Base-by-base conservation (phyloP, 179 eudicot species). In the Carnegiea gigantea region DNA sequence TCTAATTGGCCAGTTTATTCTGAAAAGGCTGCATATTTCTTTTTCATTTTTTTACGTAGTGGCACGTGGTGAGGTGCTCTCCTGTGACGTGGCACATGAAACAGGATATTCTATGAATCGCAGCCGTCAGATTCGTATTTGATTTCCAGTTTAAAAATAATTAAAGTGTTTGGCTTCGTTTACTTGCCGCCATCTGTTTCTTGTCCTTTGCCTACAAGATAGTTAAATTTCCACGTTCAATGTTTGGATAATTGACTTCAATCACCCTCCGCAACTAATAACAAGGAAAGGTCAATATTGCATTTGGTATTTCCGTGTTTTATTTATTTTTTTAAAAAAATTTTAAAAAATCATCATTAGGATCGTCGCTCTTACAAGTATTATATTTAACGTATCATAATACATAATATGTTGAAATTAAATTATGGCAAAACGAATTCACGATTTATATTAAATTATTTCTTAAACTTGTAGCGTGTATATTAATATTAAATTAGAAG, bases 121-220 rank as follows among this genome's bases (percentile, higher is more conserved):
- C 72, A 62, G 30, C 68, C 68, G 68, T 62, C 68, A 23, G 68
- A 62, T 62, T 62, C 68, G 26, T 62, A n/a, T n/a, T 59, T 62
- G 68, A n/a, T 62, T 23, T 62, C n/a, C 23, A 20, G 0, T 62
- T 62, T 24, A 23, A n/a, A 62, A 24, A 62, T 9, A 57, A 17
- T 15, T 9, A 57, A 57, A 14, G n/a, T 8, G 68, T 62, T 68
- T 30, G 46, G 46, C 21, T 70, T 70, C 1, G 73, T 36, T 36
- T 70, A 70, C 44, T 70, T 70, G 73, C 44, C 73, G 73, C 73
- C 73, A 70, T 70, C 73, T 70, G 73, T 70, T 33, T 33, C n/a
- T 70, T 70, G 73, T 70, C 73, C 9, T 70, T 70, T 70, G 9
- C n/a, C 46, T n/a, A 36, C 9, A 70, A 36, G 73, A 70, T 23